Base-by-base conservation (phyloP, 495 filamentous ascomycete species). In the Penicillium chermesinum region DNA sequence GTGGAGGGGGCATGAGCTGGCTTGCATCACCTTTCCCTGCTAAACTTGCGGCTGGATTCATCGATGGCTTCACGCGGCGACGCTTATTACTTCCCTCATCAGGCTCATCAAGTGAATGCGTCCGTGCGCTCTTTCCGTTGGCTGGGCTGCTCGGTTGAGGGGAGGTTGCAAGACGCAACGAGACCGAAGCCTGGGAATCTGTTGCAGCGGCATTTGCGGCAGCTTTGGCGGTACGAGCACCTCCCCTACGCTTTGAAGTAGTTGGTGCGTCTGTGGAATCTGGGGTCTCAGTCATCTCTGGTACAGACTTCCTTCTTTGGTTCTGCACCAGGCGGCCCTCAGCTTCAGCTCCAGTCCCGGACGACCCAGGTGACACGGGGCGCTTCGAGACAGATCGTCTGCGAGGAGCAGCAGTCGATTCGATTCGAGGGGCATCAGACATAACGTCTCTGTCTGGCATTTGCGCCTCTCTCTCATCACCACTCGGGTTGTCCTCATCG, bases 401-500 rank as follows among this genome's bases (percentile, higher is more conserved):
- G n/a, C n/a, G n/a, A 10, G 25, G 25, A 30, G 25, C 4, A 30
- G 25, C 4, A 30, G 25, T 10, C 10, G 25, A 30, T 30, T 30
- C 25, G 4, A 10, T 10, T 30, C 10, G 25, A 10, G 10, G 25
- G 25, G 25, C 19, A 12, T n/a, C n/a, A 14, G 38, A 21, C 16
- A 20, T 22, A 16, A 5, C 38, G 9, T 7, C 38, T 19, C 21
- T 27, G 2, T 33, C 27, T 30, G 4, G 25, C 10, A 10, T 10
- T 10, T 10, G 25, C 4, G 25, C 4, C 14, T 2, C 14, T 30
- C 9, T 14, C 2, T 44, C 27, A 7, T 16, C 25, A 21, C 38
- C 22, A 16, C 54, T 46, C 7, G 40, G 49, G 10, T 37, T 33
- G 5, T 38, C 18, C 3, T 38, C 44, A 20, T 38, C 35, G 7